These are phyloP conservation scores for Durotheca rogersii DNA, from an alignment of 495 filamentous ascomycete genomes.

Conservation along the genomic window DNA sequence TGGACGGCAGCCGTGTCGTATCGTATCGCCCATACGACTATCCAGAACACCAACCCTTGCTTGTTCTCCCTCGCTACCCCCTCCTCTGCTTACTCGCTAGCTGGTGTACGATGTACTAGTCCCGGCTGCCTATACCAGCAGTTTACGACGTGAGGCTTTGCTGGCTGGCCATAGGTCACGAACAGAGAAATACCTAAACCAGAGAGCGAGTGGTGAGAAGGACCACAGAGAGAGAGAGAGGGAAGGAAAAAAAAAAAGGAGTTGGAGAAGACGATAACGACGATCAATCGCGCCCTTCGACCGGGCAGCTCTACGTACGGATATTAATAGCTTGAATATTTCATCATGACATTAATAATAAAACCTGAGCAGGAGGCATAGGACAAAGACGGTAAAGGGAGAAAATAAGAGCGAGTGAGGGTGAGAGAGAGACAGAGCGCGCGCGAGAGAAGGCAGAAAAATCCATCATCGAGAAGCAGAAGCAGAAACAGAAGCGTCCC, in stretches of 20 bases:
- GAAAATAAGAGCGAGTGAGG: neutral
- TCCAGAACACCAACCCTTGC: slow-evolving; percentile 9
- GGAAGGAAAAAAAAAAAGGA: slow-evolving; percentile 1
- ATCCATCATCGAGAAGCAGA: slow-evolving; percentile 16
- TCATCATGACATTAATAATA: slow-evolving; percentile 7
- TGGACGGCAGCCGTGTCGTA: slow-evolving; percentile 16
- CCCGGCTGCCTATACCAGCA: neutral
- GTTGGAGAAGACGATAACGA: no score
- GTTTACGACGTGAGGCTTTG: slow-evolving; percentile 12
- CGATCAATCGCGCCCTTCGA: no score
- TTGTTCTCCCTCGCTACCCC: neutral
- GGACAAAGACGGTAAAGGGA: no score
- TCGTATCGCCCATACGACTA: slow-evolving; percentile 12
- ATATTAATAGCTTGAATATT: no score
- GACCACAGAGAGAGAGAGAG: slow-evolving; percentile 12
- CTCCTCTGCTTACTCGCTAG: slow-evolving; percentile 11
- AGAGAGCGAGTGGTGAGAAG: neutral
- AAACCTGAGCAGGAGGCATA: no score
- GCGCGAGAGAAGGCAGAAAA: slow-evolving; percentile 5
- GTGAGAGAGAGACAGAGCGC: neutral
- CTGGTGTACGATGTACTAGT: no score
- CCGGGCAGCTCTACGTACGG: no score
- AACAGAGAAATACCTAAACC: slow-evolving; percentile 4
- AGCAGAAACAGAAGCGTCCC: no score
- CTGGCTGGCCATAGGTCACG: slow-evolving; percentile 3